Percentiles rank a stretch among this genome's conserved stretches.
These are phyloP conservation scores for Claviceps monticola DNA, from an alignment of 2,329 filamentous ascomycete genomes.

Conservation along the genomic window DNA sequence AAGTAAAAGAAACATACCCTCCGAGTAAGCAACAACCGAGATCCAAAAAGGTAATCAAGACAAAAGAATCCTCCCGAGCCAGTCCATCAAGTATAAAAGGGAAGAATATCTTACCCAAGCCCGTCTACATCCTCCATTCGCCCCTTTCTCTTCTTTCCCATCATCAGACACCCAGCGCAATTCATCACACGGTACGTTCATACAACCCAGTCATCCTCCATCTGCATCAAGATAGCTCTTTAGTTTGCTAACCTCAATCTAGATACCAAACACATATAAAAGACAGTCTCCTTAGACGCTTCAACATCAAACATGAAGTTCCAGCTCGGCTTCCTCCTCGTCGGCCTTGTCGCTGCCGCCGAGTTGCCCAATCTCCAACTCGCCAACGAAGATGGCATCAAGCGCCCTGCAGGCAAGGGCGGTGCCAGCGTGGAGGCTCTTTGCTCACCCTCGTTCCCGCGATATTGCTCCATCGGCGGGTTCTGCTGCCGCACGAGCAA, in stretches of 20 bases:
- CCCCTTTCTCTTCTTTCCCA: no score
- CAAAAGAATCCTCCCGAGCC: no score
- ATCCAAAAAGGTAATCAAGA: no score
- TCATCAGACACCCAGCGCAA: no score
- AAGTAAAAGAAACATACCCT: no score
- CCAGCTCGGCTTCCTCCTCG: not conserved
- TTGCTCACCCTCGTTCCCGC: conserved; percentile 4
- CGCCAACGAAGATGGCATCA: conserved; percentile 4
- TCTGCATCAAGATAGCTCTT: not conserved
- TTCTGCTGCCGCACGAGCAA: conserved; percentile 7
- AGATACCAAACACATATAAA: not conserved
- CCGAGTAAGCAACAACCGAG: no score
- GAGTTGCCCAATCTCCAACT: not conserved
- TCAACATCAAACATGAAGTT: not conserved
- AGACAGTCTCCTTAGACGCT: not conserved
- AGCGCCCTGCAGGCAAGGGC: not conserved
- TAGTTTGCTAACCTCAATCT: not conserved
- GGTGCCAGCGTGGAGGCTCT: not conserved
- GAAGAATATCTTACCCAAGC: no score
- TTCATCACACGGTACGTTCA: no score
- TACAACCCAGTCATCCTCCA: no score
- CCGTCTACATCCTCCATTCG: no score
- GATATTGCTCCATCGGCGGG: conserved; percentile 1
- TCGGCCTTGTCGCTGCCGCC: not conserved
- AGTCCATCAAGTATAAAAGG: no score